These are phyloP conservation scores for Gonium pectorale DNA, from an alignment of 139 green algal species.

Conservation along the genomic window DNA sequence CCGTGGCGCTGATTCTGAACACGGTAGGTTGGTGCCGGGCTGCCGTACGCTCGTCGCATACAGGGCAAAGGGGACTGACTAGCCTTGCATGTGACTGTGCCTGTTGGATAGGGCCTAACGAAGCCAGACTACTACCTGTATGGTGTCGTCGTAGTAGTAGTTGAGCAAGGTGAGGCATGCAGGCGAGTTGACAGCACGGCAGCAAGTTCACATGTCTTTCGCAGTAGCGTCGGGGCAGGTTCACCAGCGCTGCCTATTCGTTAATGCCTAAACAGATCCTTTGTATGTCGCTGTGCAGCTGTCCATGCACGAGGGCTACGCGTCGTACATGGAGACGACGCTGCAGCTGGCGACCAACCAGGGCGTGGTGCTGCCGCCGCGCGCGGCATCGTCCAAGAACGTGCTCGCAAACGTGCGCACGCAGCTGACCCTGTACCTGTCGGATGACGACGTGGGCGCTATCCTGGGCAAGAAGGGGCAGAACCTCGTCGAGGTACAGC, in stretches of 20 bases:
- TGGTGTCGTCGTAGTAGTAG: too few relatives aligned
- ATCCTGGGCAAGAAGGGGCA: constrained; percentile 70
- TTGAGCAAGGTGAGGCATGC: too few relatives aligned
- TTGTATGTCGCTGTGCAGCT: too few relatives aligned
- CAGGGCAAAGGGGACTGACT: too few relatives aligned
- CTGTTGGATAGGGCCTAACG: too few relatives aligned
- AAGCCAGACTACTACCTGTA: too few relatives aligned
- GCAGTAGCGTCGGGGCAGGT: too few relatives aligned
- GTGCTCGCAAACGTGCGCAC: constrained; percentile 43
- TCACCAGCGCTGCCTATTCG: too few relatives aligned
- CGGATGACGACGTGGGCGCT: constrained; percentile 72
- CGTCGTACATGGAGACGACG: constrained; percentile 73
- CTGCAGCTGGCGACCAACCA: constrained; percentile 75
- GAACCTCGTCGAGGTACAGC: constrained; percentile 60
- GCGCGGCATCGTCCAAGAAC: constrained; percentile 50
- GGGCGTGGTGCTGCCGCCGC: constrained; percentile 59
- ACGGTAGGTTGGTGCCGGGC: constrained; percentile 64
- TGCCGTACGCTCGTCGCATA: too few relatives aligned
- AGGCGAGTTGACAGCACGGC: too few relatives aligned
- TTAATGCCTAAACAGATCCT: not conserved
- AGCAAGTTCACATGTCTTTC: too few relatives aligned
- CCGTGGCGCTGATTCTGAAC: constrained; percentile 73
- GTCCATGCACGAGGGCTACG: constrained; percentile 66
- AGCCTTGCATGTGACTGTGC: too few relatives aligned
- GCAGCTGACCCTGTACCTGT: constrained; percentile 50